Evolutionary conservation across 768 basidiomycete species (phyloP).

Genomic region (Cytidiella melzeri): DNA sequence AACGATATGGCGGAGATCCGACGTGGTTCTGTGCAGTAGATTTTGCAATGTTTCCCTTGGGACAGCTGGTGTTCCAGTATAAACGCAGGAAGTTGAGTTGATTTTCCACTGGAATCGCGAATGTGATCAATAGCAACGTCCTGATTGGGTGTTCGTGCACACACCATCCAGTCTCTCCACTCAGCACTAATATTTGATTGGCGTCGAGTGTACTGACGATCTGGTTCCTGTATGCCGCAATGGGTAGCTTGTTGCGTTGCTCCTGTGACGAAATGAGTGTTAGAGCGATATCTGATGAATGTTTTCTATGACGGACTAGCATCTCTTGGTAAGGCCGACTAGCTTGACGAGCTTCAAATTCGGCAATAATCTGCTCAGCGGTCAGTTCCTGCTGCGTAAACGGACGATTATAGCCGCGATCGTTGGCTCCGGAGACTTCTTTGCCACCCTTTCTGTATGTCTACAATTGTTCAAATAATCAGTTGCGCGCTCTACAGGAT

Average conservation of each 20-base stretch:
- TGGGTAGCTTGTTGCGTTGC: constrained; percentile 77
- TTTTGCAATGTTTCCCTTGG: constrained; percentile 76
- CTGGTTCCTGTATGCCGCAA: constrained; percentile 71
- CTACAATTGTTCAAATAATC: background rate
- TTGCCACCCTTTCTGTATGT: background rate
- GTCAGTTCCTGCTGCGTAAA: background rate
- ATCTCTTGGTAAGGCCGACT: constrained; percentile 77
- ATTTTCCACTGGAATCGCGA: constrained; percentile 68
- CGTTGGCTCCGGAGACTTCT: background rate
- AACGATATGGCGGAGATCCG: constrained; percentile 95
- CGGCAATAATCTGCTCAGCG: constrained; percentile 48
- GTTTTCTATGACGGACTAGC: constrained; percentile 71
- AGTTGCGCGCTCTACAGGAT: no score
- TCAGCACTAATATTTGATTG: constrained; percentile 84
- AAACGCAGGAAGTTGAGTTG: constrained; percentile 92
- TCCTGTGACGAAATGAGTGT: constrained; percentile 46
- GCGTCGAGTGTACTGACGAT: constrained; percentile 66
- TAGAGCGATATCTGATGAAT: no score
- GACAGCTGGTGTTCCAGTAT: constrained; percentile 87
- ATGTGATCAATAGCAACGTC: constrained; percentile 28
- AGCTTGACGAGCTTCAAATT: constrained; percentile 55
- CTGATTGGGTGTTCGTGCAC: no score
- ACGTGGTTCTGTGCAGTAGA: constrained; percentile 93
- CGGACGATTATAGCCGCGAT: background rate
- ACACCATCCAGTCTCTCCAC: constrained; percentile 74